A percentile compares a stretch with the other conserved stretches of the same genome.
These are phyloP conservation scores for Brassica cretica DNA, from an alignment of 345 rosid species.

Conservation along the genomic window DNA sequence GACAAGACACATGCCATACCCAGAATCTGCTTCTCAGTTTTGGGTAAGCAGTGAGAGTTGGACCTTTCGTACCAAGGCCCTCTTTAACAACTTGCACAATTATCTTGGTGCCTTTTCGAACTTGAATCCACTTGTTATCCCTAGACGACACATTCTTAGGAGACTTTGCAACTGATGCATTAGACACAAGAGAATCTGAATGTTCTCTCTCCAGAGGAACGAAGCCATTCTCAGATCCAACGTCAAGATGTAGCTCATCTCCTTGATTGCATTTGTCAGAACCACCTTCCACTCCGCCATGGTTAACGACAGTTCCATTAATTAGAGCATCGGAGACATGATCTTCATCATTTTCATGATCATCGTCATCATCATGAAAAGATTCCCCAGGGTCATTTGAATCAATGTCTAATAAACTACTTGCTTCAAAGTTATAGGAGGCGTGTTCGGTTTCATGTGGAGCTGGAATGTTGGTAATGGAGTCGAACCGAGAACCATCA, in stretches of 20 bases:
- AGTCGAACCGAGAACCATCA: constrained; percentile 42
- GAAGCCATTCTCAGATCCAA: constrained; percentile 41
- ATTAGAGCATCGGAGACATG: constrained; percentile 55
- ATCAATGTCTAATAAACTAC: constrained; percentile 39
- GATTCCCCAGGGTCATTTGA: constrained; percentile 55
- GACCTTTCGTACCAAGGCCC: constrained; percentile 94
- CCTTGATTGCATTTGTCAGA: constrained; percentile 49
- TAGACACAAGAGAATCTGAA: constrained; percentile 39
- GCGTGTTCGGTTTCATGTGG: constrained; percentile 38
- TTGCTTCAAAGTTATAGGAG: constrained; percentile 46
- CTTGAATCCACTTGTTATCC: constrained; percentile 71
- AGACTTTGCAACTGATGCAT: constrained; percentile 40
- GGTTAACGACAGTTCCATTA: constrained; percentile 59
- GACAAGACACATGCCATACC: constrained; percentile 48
- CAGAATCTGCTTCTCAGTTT: constrained; percentile 91
- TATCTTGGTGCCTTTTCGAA: constrained; percentile 85
- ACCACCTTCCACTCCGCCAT: constrained; percentile 49
- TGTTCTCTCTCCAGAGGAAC: constrained; percentile 41
- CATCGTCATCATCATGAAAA: constrained; percentile 61
- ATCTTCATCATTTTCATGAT: constrained; percentile 66
- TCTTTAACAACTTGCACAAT: constrained; percentile 98
- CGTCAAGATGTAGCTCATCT: constrained; percentile 48
- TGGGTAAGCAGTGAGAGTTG: constrained; percentile 90
- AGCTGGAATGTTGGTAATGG: constrained; percentile 44
- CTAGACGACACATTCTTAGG: constrained; percentile 30